These are phyloP conservation scores for Polysphondylium violaceum DNA, from an alignment of 78 protist species.

Conservation along the genomic window DNA sequence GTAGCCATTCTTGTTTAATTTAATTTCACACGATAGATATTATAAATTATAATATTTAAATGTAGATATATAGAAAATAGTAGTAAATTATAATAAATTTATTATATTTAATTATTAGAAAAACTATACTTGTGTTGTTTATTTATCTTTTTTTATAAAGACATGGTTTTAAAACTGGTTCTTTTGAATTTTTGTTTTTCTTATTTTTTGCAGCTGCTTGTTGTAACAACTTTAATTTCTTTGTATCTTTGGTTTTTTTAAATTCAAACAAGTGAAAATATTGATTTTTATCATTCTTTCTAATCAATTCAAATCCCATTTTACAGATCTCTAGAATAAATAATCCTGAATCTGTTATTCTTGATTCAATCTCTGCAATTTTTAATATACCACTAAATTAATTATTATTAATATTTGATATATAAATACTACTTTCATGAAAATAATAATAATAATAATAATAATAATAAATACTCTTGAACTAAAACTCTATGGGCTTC, in stretches of 20 bases:
- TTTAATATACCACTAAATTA: constrained; percentile 67
- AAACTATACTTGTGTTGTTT: background rate
- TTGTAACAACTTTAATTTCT: too few species aligned
- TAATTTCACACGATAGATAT: too few species aligned
- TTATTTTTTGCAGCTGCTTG: background rate
- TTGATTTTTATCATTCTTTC: constrained; percentile 14
- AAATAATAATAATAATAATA: constrained; percentile 10
- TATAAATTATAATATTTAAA: too few species aligned
- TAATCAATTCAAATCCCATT: constrained; percentile 57
- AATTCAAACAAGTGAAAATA: constrained; percentile 40
- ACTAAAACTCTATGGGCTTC: constrained; percentile 88
- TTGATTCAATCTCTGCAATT: constrained; percentile 86
- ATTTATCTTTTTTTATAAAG: constrained; percentile 55
- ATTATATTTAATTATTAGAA: background rate
- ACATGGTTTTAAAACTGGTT: constrained; percentile 66
- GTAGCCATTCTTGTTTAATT: too few species aligned
- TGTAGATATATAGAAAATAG: background rate
- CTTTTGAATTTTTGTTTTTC: background rate
- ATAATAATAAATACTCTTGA: constrained; percentile 19
- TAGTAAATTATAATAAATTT: background rate
- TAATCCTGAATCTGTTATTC: constrained; percentile 11
- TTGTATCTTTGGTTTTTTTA: background rate
- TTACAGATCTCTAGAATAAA: constrained; percentile 61
- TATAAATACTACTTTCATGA: background rate
- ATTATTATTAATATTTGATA: background rate